Percentiles rank a stretch among this genome's conserved stretches.
These are phyloP conservation scores for Rhododendron williamsianum DNA, from an alignment of 148 eudicot genomes.

Conservation along the genomic window DNA sequence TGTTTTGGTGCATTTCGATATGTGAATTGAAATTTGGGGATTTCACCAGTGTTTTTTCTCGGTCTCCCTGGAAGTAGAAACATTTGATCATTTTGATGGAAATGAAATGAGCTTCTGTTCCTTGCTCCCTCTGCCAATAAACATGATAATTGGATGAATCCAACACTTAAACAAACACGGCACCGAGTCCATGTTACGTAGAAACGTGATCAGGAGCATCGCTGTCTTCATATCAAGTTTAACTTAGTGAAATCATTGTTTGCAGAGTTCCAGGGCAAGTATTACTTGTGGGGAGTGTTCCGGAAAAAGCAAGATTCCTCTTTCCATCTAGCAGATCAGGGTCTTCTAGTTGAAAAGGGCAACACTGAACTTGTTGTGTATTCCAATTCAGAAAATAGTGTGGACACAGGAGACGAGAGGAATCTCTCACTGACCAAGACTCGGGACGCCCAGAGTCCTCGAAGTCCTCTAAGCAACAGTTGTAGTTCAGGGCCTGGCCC, in stretches of 20 bases:
- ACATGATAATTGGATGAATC: not conserved
- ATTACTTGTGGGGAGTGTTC: constrained; percentile 67
- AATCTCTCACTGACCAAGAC: not conserved
- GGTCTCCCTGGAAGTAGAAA: not conserved
- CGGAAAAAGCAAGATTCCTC: constrained; percentile 24
- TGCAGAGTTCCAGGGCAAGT: constrained; percentile 50
- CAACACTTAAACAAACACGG: not conserved
- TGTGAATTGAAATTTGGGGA: not conserved
- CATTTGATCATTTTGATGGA: not conserved
- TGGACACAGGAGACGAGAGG: not conserved
- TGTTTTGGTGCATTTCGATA: not conserved
- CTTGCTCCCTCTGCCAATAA: not conserved
- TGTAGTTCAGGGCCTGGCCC: constrained; percentile 7
- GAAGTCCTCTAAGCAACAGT: constrained; percentile 9
- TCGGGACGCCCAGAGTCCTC: constrained; percentile 10
- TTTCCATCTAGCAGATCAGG: not conserved
- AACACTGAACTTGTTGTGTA: not conserved
- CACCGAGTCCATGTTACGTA: not conserved
- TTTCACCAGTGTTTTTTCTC: not conserved
- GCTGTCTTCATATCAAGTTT: not conserved
- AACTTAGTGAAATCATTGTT: not conserved
- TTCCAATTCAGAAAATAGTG: not conserved
- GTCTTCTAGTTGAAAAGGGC: not conserved
- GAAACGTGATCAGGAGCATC: not conserved
- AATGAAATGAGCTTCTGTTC: not conserved